Evolutionary conservation across 2,329 filamentous ascomycete species (phyloP).

Genomic region (Colletotrichum destructivum): DNA sequence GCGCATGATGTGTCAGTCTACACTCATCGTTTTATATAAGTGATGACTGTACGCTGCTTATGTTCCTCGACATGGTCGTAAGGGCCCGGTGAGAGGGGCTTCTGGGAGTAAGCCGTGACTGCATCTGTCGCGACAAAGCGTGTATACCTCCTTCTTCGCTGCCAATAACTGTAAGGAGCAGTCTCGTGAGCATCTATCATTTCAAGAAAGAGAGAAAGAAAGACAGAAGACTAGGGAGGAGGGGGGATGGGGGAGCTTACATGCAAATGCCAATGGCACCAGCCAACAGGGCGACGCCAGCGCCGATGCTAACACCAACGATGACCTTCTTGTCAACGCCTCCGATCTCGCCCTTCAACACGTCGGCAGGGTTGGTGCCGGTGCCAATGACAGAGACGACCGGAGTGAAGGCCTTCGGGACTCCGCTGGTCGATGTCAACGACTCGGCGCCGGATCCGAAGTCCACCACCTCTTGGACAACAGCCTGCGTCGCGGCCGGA

Average conservation of each 20-base stretch:
- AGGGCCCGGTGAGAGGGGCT: neutral
- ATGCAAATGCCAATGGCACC: slow-evolving; percentile 46
- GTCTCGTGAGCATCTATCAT: neutral
- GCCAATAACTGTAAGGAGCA: neutral
- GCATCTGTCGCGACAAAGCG: slow-evolving; percentile 12
- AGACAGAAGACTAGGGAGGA: too few relatives aligned
- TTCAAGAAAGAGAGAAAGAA: too few relatives aligned
- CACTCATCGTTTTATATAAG: neutral
- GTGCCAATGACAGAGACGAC: neutral
- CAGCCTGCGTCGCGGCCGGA: slow-evolving; percentile 40
- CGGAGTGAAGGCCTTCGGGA: slow-evolving; percentile 9
- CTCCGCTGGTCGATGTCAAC: slow-evolving; percentile 25
- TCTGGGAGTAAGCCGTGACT: neutral
- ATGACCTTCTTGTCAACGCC: slow-evolving; percentile 62
- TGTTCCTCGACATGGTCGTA: neutral
- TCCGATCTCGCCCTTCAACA: slow-evolving; percentile 47
- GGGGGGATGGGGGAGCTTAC: neutral
- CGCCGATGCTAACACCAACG: slow-evolving; percentile 64
- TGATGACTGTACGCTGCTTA: slow-evolving; percentile 1
- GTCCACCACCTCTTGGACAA: slow-evolving; percentile 9
- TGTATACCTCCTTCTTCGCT: slow-evolving; percentile 3
- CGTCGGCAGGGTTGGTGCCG: slow-evolving; percentile 18
- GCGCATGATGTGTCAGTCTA: accelerated
- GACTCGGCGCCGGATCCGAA: slow-evolving; percentile 20
- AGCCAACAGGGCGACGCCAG: slow-evolving; percentile 58